Base-by-base conservation (phyloP, 371 early-diverging fungal species). In the Nosema muscidifuracis region DNA sequence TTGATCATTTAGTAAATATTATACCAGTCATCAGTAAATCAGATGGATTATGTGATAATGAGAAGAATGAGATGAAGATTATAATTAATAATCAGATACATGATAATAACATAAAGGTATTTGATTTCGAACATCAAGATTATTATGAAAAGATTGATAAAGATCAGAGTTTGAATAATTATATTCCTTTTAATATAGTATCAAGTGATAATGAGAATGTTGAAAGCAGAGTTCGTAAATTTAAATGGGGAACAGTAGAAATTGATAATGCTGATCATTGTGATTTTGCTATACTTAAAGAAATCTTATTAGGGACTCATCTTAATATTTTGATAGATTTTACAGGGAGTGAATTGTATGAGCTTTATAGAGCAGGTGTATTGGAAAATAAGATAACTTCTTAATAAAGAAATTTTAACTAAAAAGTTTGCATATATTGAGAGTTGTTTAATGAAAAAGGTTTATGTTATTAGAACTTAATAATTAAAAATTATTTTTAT, bases 11-110 rank as follows among this genome's bases (percentile, higher is more conserved):
- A 20, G 80, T 80, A 1, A 83, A 83, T 67, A 72, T 78, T 15
- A 72, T 83, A 31, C 73, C 77, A n/a, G 76, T 83, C 22, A 75
- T 83, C 61, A 74, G 77, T 13, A 83, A 83, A 61, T 65, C 78
- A 1, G 83, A 83, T 73, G 80, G 78, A 20, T 43, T 78, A 34
- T 77, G 65, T 9, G 18, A 43, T 9, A 58, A 60, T 38, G 81
- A 83, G 44, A 73, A 56, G 22, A 44, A 33, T 16, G 34, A 55
- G 16, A 10, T 74, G 6, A 76, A 73, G 65, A 50, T 31, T n/a
- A 65, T 61, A 47, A 66, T 83, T n/a, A 65, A 51, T n/a, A 36
- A 67, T 31, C 75, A 77, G 44, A 16, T 83, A 1, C 40, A 56
- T 33, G 20, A 61, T 24, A 67, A 77, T 64, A 44, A 70, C 22